Evolutionary conservation across 306 rosid species (phyloP).

Genomic region (Vigna unguiculata): DNA sequence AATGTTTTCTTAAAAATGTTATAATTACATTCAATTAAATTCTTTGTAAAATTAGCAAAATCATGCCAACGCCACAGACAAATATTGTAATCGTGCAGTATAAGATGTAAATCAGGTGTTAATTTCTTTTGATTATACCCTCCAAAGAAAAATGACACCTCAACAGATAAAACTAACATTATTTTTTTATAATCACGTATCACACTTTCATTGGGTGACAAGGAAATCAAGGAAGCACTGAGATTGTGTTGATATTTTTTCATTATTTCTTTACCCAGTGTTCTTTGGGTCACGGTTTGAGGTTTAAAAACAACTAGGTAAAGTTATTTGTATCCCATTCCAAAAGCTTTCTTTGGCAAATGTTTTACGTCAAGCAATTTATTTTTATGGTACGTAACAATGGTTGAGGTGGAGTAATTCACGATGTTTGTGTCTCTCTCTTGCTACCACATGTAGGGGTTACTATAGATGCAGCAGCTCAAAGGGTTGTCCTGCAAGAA

Average conservation of each 20-base stretch:
- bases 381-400: not conserved
- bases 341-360: not conserved
- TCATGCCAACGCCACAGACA: not conserved
- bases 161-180: not conserved
- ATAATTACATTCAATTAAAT: not conserved
- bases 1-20: no score
- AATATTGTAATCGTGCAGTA: not conserved
- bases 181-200: not conserved
- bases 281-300: not conserved
- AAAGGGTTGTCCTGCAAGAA: conserved; percentile 88
- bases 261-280: not conserved
- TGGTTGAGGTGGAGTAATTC: not conserved
- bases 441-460: conserved; percentile 56
- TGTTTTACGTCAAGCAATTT: not conserved
- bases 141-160: not conserved
- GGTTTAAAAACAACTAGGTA: not conserved
- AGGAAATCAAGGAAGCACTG: not conserved
- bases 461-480: conserved; percentile 93
- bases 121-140: not conserved
- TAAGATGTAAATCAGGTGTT: not conserved
- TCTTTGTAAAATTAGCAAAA: not conserved
- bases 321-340: not conserved
- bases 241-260: not conserved
- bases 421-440: not conserved
- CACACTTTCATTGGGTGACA: conserved; percentile 2